Evolutionary conservation across 2,329 filamentous ascomycete species (phyloP), one percentile per base, ranked within the genome.

Genomic region (Clonostachys solani): DNA sequence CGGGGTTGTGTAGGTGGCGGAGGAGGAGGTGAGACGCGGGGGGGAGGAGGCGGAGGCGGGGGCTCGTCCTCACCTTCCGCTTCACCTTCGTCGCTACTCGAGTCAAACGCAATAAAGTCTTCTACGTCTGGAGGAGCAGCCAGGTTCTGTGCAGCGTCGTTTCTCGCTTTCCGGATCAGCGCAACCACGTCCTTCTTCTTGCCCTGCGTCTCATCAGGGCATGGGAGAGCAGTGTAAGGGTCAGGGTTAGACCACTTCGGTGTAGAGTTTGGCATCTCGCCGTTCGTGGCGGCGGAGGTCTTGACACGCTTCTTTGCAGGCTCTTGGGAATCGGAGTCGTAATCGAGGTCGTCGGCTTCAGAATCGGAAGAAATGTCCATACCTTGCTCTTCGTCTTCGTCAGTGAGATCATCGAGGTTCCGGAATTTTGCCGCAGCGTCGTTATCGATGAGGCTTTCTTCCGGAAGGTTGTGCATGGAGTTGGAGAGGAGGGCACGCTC

Each of bases 241-340:
- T 97, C 92, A 5, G 92, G 92, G 56, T 97, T 97, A 5, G 91
- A 96, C 92, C 92, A 97, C 64, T 87, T 91, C 4, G 91, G 90
- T 6, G 63, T 66, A 13, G 72, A 68, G 47, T 73, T 61, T 51
- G 67, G 71, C 18, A 65, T 59, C n/a, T 68, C 61, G 9, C 62
- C 62, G 15, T 58, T 52, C 5, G 61, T 51, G 3, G 54, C 55
- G 10, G 57, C 45, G 5, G 57, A 62, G 62, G 42, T 65, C 52
- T 58, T 60, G 53, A 54, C 57, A 48, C 52, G 59, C 46, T 70
- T 71, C 46, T 64, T 64, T 5, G 68, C 66, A 4, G 69, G 72
- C 1, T 65, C 65, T 29, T 29, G 23, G 23, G 23, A 29, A 29
- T 29, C 23, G 23, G 23, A 9, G 9, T 29, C 23, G 23, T 29